Percentiles rank a stretch among this genome's conserved stretches.
These are phyloP conservation scores for Tricholoma hemisulphureum DNA, from an alignment of 768 basidiomycete genomes.

Conservation along the genomic window DNA sequence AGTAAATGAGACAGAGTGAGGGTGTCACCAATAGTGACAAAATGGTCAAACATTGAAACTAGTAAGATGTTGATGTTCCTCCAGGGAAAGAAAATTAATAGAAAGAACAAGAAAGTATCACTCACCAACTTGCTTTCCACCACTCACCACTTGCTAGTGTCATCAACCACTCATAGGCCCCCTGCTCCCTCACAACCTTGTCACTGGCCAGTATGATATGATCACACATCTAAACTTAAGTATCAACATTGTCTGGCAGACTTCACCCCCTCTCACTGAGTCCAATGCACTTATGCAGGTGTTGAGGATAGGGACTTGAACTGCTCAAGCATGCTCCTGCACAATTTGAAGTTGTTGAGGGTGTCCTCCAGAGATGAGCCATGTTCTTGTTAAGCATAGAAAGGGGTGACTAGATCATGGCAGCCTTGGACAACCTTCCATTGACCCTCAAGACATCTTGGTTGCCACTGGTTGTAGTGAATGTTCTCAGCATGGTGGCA, in stretches of 20 bases:
- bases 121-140: constrained; percentile 40
- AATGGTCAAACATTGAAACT: constrained; percentile 2
- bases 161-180: constrained; percentile 70
- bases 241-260: constrained; percentile 82
- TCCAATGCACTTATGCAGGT: constrained; percentile 96
- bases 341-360: constrained; percentile 93
- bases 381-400: too few species aligned
- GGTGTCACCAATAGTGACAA: too few species aligned
- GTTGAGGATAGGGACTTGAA: constrained; percentile 79
- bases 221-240: constrained; percentile 95
- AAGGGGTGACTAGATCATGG: too few species aligned
- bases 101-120: not conserved
- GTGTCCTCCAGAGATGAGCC: constrained; percentile 92
- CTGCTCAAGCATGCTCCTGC: constrained; percentile 73
- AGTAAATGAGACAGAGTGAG: too few species aligned
- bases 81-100: constrained; percentile 2
- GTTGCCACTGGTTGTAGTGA: too few species aligned
- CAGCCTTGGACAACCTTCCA: too few species aligned
- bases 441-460: too few species aligned
- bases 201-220: constrained; percentile 77
- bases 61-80: not conserved
- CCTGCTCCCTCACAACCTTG: constrained; percentile 78
- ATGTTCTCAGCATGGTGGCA: too few species aligned
- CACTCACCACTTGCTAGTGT: constrained; percentile 72
- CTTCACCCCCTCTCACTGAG: constrained; percentile 73